Base-by-base conservation (phyloP, 1,284 basidiomycete genomes). In the Ustilago nuda region DNA sequence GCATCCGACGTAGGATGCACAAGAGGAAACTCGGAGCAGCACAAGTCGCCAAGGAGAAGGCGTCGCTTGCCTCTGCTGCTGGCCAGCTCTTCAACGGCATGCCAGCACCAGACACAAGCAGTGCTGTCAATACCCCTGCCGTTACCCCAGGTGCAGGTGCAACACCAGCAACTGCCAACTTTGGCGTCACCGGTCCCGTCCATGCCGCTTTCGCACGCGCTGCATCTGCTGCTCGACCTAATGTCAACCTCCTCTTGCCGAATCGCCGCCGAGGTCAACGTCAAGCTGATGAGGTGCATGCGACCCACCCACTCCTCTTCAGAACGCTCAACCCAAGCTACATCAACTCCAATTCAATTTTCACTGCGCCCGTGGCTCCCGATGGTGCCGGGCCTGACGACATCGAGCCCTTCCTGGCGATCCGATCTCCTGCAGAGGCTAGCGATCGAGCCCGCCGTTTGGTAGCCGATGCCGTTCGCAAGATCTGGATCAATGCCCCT, bases 401-500 rank as follows among this genome's bases (percentile, higher is more conserved):
- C n/a, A 51, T 59, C 15, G 76, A 82, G 62, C 82, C 82, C 1
- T 83, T 83, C 63, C 63, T 83, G n/a, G 82, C 82, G 8, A 83
- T 83, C 48, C 78, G 82, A 17, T 80, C 76, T 4, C 79, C 81
- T 17, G 82, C 82, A 41, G 78, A 83, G 50, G 62, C 79, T 2
- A 72, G 57, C 8, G 83, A 83, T 37, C 71, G 82, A 6, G 84
- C 84, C 12, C 77, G 82, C 15, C 62, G 78, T 27, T 67, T 84
- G 32, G 76, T 85, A 12, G 82, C 81, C 11, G 79, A 84, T 62
- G 82, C 83, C 6, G 81, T 83, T 39, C 76, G 82, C 57, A 78
- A 81, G 60, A 74, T 83, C 0, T 85, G 84, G 84, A 50, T 71
- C 61, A 79, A 57, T 46, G 83, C 84, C 7, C 84, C 84, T n/a